A percentile compares a stretch with the other conserved stretches of the same genome.
Conservation (phyloP, 1,284 basidiomycete species). For the Ceratobasidium sp. region DNA sequence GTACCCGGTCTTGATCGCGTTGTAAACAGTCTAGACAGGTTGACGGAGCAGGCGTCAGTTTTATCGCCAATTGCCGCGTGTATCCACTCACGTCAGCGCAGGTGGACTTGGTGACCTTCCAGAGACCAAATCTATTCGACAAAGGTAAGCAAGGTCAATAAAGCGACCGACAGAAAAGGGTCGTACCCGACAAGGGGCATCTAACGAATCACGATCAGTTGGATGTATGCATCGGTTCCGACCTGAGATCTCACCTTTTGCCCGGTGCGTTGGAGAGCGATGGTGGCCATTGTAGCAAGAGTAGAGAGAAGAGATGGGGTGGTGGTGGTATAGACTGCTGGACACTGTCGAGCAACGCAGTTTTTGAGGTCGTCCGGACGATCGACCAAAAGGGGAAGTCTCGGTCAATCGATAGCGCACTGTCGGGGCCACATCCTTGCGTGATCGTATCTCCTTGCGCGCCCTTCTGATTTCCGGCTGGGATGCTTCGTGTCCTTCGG, state of each 20-base stretch:
- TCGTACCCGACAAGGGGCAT: constrained; percentile 68
- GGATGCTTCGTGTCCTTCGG: constrained; percentile 7
- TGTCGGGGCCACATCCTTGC: constrained; percentile 26
- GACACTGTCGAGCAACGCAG: background rate
- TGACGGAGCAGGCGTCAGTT: constrained; percentile 34
- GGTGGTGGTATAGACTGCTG: constrained; percentile 17
- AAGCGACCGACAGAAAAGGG: constrained; percentile 22
- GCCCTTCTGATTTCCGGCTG: background rate
- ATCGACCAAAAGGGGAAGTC: constrained; percentile 28
- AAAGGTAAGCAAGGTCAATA: constrained; percentile 15
- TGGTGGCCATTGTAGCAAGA: constrained; percentile 54
- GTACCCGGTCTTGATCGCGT: constrained; percentile 54
- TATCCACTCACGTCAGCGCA: constrained; percentile 63
- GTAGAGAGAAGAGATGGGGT: constrained; percentile 32
- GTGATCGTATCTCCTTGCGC: constrained; percentile 27
- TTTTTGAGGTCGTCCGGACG: constrained; percentile 6
- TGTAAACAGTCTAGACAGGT: constrained; percentile 48
- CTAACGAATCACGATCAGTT: constrained; percentile 48
- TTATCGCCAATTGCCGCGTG: background rate
- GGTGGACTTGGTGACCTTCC: constrained; percentile 66
- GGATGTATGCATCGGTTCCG: constrained; percentile 18
- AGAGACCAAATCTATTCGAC: constrained; percentile 66
- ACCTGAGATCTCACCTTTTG: constrained; percentile 56
- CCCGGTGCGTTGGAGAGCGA: constrained; percentile 64
- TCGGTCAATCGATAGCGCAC: constrained; percentile 12